These are phyloP conservation scores for Penicillium sumatraense DNA, from an alignment of 2,329 filamentous ascomycete species.

Conservation along the genomic window DNA sequence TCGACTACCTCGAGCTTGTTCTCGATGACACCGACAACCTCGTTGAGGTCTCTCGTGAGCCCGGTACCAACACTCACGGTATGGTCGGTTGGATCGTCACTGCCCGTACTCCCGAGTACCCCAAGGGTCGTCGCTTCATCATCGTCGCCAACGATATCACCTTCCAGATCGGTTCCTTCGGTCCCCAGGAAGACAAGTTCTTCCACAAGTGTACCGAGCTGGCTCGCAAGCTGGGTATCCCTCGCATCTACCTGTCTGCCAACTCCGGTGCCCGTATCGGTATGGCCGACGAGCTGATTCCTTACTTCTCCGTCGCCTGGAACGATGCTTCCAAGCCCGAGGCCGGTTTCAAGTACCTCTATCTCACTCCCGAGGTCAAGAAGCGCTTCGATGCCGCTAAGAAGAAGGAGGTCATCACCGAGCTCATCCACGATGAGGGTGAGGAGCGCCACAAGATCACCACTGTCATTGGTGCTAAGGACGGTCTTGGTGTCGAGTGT, in stretches of 20 bases:
- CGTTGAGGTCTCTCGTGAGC: conserved; percentile 90
- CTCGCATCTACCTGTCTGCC: conserved; percentile 95
- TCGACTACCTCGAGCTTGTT: conserved; percentile 91
- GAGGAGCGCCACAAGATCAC: conserved; percentile 93
- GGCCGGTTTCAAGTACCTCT: conserved; percentile 94
- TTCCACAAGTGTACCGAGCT: conserved; percentile 99
- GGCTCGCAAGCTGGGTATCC: conserved; percentile 90
- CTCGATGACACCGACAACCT: conserved; percentile 92
- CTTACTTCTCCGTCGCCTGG: conserved; percentile 96
- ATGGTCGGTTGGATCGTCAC: conserved; percentile 99
- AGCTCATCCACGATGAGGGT: conserved; percentile 81
- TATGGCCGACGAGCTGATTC: conserved; percentile 94
- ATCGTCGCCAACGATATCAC: conserved; percentile 99
- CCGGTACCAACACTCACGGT: conserved; percentile 92
- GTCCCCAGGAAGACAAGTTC: conserved; percentile 94
- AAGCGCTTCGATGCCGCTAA: conserved; percentile 81
- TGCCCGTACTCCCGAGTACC: conserved; percentile 94
- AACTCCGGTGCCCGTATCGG: conserved; percentile 98
- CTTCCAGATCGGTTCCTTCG: conserved; percentile 97
- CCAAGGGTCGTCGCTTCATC: conserved; percentile 86
- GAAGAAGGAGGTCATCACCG: conserved; percentile 79
- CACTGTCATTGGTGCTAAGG: conserved; percentile 89
- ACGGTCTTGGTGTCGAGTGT: conserved; percentile 97
- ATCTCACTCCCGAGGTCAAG: conserved; percentile 85
- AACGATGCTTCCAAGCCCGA: conserved; percentile 82